A percentile compares a stretch with the other conserved stretches of the same genome.
Evolutionary conservation across 2,329 filamentous ascomycete species (phyloP).

Genomic region (Nannizzia gypsea): DNA sequence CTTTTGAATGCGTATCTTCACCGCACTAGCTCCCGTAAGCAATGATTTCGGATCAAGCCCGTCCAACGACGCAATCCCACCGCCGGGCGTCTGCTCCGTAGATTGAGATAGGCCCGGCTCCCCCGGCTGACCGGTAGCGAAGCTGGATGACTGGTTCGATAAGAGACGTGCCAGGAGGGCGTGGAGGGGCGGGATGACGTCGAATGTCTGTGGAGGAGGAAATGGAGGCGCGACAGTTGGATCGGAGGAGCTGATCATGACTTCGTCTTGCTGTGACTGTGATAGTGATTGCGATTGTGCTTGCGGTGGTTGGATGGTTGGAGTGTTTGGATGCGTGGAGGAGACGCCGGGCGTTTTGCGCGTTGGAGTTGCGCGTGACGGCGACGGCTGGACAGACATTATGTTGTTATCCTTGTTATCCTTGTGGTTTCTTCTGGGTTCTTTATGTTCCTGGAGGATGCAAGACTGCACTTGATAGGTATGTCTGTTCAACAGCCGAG

Average conservation of each 20-base stretch:
- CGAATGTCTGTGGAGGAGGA: constrained; percentile 70
- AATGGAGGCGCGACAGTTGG: constrained; percentile 33
- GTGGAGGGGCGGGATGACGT: constrained; percentile 72
- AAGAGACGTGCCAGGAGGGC: constrained; percentile 65
- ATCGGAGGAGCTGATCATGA: neutral
- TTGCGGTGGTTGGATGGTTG: neutral
- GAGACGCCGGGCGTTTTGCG: constrained; percentile 10
- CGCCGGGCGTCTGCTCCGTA: constrained; percentile 17
- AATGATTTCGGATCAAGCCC: constrained; percentile 61
- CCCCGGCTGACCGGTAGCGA: constrained; percentile 13
- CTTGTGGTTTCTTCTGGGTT: neutral
- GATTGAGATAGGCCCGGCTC: constrained; percentile 20
- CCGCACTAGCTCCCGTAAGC: constrained; percentile 59
- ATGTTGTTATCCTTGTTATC: neutral
- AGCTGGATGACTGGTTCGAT: constrained; percentile 25
- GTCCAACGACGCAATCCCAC: constrained; percentile 19
- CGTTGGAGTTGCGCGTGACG: constrained; percentile 9
- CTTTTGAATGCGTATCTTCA: constrained; percentile 74
- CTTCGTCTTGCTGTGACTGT: constrained; percentile 4
- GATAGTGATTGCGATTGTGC: neutral
- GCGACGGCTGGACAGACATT: constrained; percentile 1
- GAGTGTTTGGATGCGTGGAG: constrained; percentile 6
- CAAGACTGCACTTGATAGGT: too few species aligned
- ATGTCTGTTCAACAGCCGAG: too few species aligned
- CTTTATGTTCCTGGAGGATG: too few species aligned